Evolutionary conservation across 1,139 yeast genomes (phyloP).

Genomic region (Pichia sp.): DNA sequence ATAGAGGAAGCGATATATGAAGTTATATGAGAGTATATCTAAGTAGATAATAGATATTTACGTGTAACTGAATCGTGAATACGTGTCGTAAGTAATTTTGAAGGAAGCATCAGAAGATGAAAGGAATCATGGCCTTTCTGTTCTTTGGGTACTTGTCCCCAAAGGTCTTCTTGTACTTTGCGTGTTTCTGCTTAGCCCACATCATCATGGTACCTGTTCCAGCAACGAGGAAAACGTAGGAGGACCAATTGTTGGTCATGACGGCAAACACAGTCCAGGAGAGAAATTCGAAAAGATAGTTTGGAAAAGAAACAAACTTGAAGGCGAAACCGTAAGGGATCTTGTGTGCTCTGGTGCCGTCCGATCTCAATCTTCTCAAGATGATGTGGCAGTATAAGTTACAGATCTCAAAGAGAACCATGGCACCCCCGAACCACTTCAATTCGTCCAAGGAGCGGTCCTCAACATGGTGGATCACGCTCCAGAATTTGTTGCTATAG

Average conservation of each 20-base stretch:
- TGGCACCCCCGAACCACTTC: conserved; percentile 39
- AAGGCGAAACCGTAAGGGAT: conserved; percentile 47
- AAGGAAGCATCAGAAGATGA: conserved; percentile 31
- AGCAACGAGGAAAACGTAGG: conserved; percentile 64
- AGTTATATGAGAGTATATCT: background rate
- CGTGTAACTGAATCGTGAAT: background rate
- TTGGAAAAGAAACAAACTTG: conserved; percentile 49
- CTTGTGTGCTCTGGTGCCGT: conserved; percentile 44
- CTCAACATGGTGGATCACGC: conserved; percentile 35
- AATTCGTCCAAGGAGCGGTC: conserved; percentile 27
- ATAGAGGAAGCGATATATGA: background rate
- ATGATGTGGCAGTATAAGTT: conserved; percentile 67
- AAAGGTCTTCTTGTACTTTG: conserved; percentile 61
- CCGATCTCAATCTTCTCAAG: conserved; percentile 53
- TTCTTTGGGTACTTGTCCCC: conserved; percentile 70
- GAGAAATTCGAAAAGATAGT: conserved; percentile 81
- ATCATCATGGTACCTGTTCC: conserved; percentile 74
- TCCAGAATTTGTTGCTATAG: conserved; percentile 12
- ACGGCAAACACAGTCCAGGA: conserved; percentile 69
- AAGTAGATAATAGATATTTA: background rate
- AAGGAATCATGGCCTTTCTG: conserved; percentile 67
- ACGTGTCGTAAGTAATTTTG: background rate
- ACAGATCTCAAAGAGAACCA: conserved; percentile 66
- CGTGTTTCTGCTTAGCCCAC: conserved; percentile 76
- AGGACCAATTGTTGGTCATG: conserved; percentile 72